Percentiles rank a stretch among this genome's conserved stretches.
Evolutionary conservation across 148 eudicot species (phyloP).

Genomic region (Beta vulgaris): DNA sequence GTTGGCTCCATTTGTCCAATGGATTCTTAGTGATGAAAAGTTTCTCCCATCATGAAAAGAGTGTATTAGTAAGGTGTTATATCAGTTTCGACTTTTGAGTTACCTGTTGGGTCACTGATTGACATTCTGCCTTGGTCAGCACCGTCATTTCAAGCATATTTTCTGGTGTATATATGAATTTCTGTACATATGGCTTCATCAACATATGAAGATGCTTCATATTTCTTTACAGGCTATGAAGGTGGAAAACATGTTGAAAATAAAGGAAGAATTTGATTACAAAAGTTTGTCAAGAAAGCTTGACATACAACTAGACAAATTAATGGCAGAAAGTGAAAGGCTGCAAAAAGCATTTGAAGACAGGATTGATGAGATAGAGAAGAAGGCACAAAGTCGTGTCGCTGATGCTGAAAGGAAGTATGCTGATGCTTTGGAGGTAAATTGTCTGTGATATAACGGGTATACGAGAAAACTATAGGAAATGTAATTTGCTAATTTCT

Average conservation of each 20-base stretch:
- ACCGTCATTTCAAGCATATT: background rate
- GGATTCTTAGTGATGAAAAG: background rate
- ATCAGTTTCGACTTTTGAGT: background rate
- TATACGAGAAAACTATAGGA: too few species aligned
- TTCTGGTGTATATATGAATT: background rate
- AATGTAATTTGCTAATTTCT: too few species aligned
- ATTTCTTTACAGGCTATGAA: slow-evolving; percentile 58
- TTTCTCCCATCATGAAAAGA: background rate
- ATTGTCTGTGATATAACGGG: too few species aligned
- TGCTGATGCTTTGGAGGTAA: slow-evolving; percentile 76
- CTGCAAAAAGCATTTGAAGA: slow-evolving; percentile 77
- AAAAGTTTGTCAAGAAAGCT: slow-evolving; percentile 87
- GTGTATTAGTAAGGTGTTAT: background rate
- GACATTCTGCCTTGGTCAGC: background rate
- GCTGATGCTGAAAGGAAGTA: slow-evolving; percentile 60
- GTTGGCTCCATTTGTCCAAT: background rate
- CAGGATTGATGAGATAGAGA: slow-evolving; percentile 61
- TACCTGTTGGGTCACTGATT: background rate
- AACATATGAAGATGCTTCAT: slow-evolving; percentile 10
- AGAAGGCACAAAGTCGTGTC: slow-evolving; percentile 64
- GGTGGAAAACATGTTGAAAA: slow-evolving; percentile 91
- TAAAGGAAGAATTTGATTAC: slow-evolving; percentile 95
- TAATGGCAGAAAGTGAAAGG: slow-evolving; percentile 89
- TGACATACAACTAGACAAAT: slow-evolving; percentile 87
- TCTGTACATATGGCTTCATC: background rate